These are phyloP conservation scores for Colletotrichum gigasporum DNA, from an alignment of 2,329 filamentous ascomycete species.

Conservation along the genomic window DNA sequence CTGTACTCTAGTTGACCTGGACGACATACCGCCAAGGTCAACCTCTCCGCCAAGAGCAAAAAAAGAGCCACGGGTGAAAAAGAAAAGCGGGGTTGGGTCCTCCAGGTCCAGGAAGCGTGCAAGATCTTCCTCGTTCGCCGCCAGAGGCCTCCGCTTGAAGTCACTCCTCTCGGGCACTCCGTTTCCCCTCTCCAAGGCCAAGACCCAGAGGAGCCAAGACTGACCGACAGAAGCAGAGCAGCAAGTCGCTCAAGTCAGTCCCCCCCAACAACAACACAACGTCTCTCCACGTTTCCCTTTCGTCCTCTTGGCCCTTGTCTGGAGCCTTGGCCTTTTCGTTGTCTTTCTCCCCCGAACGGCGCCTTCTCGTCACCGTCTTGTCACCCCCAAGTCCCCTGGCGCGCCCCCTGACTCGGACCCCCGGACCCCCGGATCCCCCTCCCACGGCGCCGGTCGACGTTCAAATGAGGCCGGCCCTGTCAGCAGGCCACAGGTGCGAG, in stretches of 20 bases:
- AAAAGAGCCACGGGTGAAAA: constrained; percentile 17
- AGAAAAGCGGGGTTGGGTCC: constrained; percentile 8
- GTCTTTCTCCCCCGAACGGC: background rate
- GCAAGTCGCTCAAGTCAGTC: too few relatives aligned
- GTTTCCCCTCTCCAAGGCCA: background rate
- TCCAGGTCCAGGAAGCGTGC: constrained; percentile 10
- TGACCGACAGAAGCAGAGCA: too few relatives aligned
- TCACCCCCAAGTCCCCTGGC: background rate
- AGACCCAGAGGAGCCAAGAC: background rate
- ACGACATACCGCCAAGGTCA: constrained; percentile 12
- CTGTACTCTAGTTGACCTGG: constrained; percentile 7
- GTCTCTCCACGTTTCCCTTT: constrained; percentile 10
- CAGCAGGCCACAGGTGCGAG: constrained; percentile 1
- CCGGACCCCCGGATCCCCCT: constrained; percentile 17
- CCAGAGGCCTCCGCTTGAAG: constrained; percentile 30
- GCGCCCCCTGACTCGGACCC: constrained; percentile 23
- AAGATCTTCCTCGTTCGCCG: constrained; percentile 28
- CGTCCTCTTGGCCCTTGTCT: background rate
- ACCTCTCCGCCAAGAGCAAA: background rate
- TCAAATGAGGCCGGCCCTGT: constrained; percentile 20
- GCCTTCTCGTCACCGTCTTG: constrained; percentile 16
- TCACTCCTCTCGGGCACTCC: constrained; percentile 23
- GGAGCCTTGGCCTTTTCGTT: background rate
- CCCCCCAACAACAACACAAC: too few relatives aligned
- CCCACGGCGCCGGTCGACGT: constrained; percentile 28